Conservation (phyloP, 140 eudicot species). For the Bidens hawaiensis region DNA sequence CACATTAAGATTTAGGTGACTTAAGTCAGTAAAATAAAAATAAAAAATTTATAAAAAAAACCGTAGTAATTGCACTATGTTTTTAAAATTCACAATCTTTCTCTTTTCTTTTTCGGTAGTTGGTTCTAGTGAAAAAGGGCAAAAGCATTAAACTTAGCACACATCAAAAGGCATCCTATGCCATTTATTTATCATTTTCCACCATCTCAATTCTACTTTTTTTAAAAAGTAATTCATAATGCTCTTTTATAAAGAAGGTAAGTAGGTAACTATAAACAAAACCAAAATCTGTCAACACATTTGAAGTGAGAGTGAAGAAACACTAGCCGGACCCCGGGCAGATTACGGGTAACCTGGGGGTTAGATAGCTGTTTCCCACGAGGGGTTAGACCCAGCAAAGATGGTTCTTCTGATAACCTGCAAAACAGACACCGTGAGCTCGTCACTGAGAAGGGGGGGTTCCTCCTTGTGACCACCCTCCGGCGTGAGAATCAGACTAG, state of each 20-base stretch:
- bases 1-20: neutral
- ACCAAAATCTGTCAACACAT: neutral
- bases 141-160: conserved; percentile 24
- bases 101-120: neutral
- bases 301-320: too few relatives aligned
- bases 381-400: too few relatives aligned
- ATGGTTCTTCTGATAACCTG: too few relatives aligned
- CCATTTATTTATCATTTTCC: conserved; percentile 36
- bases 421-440: too few relatives aligned
- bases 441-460: too few relatives aligned
- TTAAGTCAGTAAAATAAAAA: too few relatives aligned
- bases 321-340: too few relatives aligned
- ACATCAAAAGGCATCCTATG: conserved; percentile 36
- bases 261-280: neutral
- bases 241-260: neutral
- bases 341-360: too few relatives aligned
- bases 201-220: conserved; percentile 26
- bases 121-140: conserved; percentile 22
- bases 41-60: neutral
- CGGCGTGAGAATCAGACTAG: too few relatives aligned
- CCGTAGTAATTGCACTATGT: neutral
- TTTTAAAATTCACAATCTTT: conserved; percentile 6
- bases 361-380: too few relatives aligned
- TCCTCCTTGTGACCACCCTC: too few relatives aligned
- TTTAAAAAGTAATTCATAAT: conserved; percentile 5